Conservation (phyloP, 1,284 basidiomycete genomes). For the Neonothopanus nambi region DNA sequence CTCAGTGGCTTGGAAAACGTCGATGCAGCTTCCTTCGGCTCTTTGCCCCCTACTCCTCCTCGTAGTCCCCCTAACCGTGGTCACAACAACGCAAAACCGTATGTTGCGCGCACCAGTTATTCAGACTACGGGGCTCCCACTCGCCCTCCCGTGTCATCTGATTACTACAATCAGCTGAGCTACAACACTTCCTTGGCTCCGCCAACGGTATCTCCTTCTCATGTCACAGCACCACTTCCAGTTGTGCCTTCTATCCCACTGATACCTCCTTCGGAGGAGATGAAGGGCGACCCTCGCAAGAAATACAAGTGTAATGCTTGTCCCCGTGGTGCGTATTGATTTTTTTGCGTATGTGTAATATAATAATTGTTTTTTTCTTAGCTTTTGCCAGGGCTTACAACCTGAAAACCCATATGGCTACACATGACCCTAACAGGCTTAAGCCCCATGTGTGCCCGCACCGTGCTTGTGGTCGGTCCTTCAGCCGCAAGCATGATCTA, state of each 20-base stretch:
- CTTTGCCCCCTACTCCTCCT: slow-evolving; percentile 59
- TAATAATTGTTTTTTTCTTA: slow-evolving; percentile 26
- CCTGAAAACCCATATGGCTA: slow-evolving; percentile 87
- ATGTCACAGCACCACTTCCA: slow-evolving; percentile 52
- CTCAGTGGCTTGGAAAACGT: slow-evolving; percentile 41
- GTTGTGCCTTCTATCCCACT: slow-evolving; percentile 40
- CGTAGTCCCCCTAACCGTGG: slow-evolving; percentile 51
- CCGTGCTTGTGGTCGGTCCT: slow-evolving; percentile 78
- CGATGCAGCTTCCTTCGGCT: slow-evolving; percentile 52
- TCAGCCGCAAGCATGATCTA: slow-evolving; percentile 88
- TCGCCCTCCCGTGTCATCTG: slow-evolving; percentile 50
- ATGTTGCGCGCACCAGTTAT: slow-evolving; percentile 50
- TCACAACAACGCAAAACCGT: slow-evolving; percentile 31
- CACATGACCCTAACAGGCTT: slow-evolving; percentile 83
- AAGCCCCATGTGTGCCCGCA: slow-evolving; percentile 87
- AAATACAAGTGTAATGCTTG: slow-evolving; percentile 75
- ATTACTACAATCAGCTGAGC: slow-evolving; percentile 54
- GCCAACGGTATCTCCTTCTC: slow-evolving; percentile 57
- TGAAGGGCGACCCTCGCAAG: slow-evolving; percentile 64
- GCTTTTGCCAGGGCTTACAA: slow-evolving; percentile 91
- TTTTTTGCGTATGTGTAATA: slow-evolving; percentile 1
- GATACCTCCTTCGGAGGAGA: slow-evolving; percentile 39
- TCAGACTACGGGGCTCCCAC: slow-evolving; percentile 62
- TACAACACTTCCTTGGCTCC: slow-evolving; percentile 26
- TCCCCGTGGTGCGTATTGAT: slow-evolving; percentile 55